Base-by-base conservation (phyloP, 768 basidiomycete species). In the Macrolepiota fuliginosa region DNA sequence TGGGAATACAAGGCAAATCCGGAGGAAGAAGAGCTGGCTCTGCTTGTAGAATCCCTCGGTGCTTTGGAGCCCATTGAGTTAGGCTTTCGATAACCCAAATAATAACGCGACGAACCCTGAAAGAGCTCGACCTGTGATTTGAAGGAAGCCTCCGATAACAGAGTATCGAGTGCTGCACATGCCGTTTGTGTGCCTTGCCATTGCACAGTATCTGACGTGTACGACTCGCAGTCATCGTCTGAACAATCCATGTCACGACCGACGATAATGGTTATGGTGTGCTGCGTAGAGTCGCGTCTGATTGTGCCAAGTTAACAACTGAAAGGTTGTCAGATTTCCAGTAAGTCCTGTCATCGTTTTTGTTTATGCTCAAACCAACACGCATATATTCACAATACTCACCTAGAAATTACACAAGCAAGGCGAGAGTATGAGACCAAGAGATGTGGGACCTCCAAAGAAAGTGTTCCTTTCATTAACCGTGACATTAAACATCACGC, bases 171-270 rank as follows among this genome's bases (percentile, higher is more conserved):
- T 29, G 66, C 69, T 15, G 60, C 47, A 56, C 67, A 70, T 7
- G 63, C 40, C 12, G 62, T 57, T 56, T 71, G 69, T 5, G 70
- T 67, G 46, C 64, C 56, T 51, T 70, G 67, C 70, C 70, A 71
- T 53, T 56, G 63, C 6, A 71, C 65, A 29, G 62, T 59, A 56
- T 71, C 70, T 27, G 56, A 57, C 24, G 27, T 25, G 24, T 35
- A 36, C 7, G 15, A 19, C 15, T 25, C 42, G n/a, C 24, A 3
- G 17, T 7, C 27, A 56, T 56, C 55, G 27, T 29, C 42, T 46
- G 29, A 3, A 17, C 10, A 19, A 17, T 59, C 27, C 5, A 19
- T n/a, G 42, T n/a, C 11, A 24, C 17, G 19, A 32, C 15, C 29
- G 40, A 46, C 4, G 50, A 12, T 35, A 37, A 46, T 3, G 11